These are phyloP conservation scores for Gossypium gossypioides DNA, from an alignment of 441 rosid species.

Conservation along the genomic window DNA sequence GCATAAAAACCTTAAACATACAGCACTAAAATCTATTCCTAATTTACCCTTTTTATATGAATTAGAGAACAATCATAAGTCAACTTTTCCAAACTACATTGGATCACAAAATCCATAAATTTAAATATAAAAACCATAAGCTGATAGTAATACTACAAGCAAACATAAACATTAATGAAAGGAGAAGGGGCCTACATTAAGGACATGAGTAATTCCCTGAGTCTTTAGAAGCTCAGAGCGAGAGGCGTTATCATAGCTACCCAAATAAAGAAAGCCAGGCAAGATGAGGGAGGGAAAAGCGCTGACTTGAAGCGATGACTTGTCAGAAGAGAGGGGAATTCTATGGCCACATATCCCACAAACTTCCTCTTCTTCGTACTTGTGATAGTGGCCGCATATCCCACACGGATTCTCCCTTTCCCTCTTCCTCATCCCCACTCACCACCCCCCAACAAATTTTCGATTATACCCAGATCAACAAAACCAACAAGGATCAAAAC, in stretches of 20 bases:
- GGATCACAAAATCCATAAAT: not conserved
- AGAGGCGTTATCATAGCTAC: slow-evolving; percentile 94
- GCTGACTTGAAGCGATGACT: slow-evolving; percentile 44
- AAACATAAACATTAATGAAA: not conserved
- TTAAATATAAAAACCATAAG: not conserved
- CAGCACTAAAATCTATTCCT: not conserved
- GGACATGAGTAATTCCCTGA: slow-evolving; percentile 76
- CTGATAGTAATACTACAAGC: not conserved
- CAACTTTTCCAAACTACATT: not conserved
- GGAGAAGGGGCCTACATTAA: slow-evolving; percentile 44
- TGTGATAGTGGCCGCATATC: slow-evolving; percentile 89
- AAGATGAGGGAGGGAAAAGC: slow-evolving; percentile 87
- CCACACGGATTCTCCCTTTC: slow-evolving; percentile 94
- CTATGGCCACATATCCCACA: slow-evolving; percentile 91
- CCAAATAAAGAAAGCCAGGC: slow-evolving; percentile 80
- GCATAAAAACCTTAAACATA: not conserved
- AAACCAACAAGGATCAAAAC: not conserved
- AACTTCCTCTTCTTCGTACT: slow-evolving; percentile 95
- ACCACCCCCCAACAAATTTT: not conserved
- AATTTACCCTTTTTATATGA: not conserved
- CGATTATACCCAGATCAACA: slow-evolving; percentile 21
- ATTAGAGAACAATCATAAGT: not conserved
- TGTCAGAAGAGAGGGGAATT: slow-evolving; percentile 37
- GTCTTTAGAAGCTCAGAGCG: slow-evolving; percentile 84
- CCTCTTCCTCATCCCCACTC: slow-evolving; percentile 70